Percentiles rank a stretch among this genome's conserved stretches.
Evolutionary conservation across 768 basidiomycete genomes (phyloP).

Genomic region (Russula sp.): DNA sequence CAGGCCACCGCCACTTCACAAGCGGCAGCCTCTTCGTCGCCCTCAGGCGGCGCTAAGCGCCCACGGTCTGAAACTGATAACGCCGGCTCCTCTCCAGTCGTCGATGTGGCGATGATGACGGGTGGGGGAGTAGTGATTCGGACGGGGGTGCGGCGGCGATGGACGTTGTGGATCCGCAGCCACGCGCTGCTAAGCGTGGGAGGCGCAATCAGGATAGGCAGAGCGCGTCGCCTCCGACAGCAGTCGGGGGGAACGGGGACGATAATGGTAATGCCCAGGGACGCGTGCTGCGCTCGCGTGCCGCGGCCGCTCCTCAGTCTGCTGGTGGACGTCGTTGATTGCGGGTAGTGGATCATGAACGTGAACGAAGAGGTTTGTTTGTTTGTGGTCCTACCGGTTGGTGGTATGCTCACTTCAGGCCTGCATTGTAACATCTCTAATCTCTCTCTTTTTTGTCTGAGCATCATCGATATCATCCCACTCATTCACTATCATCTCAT

Average conservation of each 20-base stretch:
- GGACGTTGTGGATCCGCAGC: no score
- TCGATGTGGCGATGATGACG: slow-evolving; percentile 18
- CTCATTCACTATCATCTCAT: background rate
- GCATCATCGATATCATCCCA: background rate
- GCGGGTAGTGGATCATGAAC: no score
- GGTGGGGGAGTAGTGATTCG: background rate
- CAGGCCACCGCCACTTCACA: background rate
- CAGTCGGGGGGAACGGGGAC: background rate
- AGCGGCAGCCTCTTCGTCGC: background rate
- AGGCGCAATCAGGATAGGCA: background rate
- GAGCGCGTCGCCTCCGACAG: slow-evolving; percentile 2
- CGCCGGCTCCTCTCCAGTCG: background rate
- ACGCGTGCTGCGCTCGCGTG: slow-evolving; percentile 18
- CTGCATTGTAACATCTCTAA: slow-evolving; percentile 1
- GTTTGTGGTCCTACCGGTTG: background rate
- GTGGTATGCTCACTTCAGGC: no score
- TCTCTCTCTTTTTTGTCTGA: background rate
- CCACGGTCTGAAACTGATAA: background rate
- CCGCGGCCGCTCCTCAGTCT: background rate
- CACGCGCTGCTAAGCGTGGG: slow-evolving; percentile 15
- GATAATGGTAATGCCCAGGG: slow-evolving; percentile 2
- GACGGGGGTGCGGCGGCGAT: no score
- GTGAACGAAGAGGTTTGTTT: no score
- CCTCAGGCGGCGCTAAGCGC: background rate
- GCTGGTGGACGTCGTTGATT: slow-evolving; percentile 1